phyloP scores from a whole-genome alignment of 2,329 filamentous ascomycete species.

The Penicillium aurantiogriseum region DNA sequence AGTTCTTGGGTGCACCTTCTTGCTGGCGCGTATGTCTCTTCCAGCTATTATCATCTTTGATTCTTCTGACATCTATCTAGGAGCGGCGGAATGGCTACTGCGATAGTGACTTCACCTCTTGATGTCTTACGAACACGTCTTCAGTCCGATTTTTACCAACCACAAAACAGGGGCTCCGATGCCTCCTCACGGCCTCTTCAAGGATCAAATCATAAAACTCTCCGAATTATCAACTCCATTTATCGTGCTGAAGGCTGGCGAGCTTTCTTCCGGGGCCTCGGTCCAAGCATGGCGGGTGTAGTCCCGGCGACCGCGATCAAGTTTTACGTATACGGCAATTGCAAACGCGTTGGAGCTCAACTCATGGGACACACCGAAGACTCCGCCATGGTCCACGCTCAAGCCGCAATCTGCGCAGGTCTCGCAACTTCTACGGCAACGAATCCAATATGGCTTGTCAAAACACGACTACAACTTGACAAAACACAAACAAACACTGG shows the following conservation, averaged over 20 bases:
- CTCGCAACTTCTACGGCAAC: slow-evolving; percentile 38
- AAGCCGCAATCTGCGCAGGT: slow-evolving; percentile 37
- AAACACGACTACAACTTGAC: slow-evolving; percentile 64
- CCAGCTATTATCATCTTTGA: slow-evolving; percentile 2
- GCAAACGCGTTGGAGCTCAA: slow-evolving; percentile 35
- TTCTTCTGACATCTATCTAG: slow-evolving; percentile 14
- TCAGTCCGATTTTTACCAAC: slow-evolving; percentile 91
- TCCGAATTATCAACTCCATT: slow-evolving; percentile 38
- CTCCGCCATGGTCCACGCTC: slow-evolving; percentile 33
- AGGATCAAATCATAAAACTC: slow-evolving; percentile 39
- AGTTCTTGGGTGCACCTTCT: slow-evolving; percentile 32
- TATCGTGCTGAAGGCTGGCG: slow-evolving; percentile 40
- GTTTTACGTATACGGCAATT: slow-evolving; percentile 42
- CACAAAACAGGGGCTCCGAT: slow-evolving; percentile 51
- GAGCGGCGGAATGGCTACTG: slow-evolving; percentile 77
- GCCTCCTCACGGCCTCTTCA: slow-evolving; percentile 47
- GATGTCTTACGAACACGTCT: slow-evolving; percentile 98
- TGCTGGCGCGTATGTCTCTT: slow-evolving; percentile 36
- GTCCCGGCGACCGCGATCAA: slow-evolving; percentile 42
- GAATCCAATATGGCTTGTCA: slow-evolving; percentile 54
- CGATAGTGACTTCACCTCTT: slow-evolving; percentile 86
- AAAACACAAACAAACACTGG: slow-evolving; percentile 31
- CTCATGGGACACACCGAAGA: slow-evolving; percentile 30
- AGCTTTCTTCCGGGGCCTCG: slow-evolving; percentile 39
- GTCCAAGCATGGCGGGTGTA: slow-evolving; percentile 40